Conservation (phyloP, 2,329 filamentous ascomycete genomes). For the Endothia cerciana region DNA sequence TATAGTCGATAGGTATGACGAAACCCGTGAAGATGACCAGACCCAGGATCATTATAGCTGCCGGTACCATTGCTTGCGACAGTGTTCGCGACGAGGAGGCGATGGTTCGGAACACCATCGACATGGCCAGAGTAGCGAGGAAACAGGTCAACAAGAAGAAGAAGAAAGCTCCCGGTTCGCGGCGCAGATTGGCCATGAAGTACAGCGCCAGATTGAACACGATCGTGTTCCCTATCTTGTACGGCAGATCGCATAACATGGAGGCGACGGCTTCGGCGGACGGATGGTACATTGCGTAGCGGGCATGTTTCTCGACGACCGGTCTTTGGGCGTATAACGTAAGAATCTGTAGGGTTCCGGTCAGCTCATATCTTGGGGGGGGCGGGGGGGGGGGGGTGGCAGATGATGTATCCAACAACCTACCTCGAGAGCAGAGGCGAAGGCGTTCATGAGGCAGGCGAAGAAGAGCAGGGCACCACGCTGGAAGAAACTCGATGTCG, state of each 20-base stretch:
- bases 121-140: constrained; percentile 75
- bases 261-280: constrained; percentile 86
- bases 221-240: constrained; percentile 75
- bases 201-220: constrained; percentile 81
- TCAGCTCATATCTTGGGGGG: background rate
- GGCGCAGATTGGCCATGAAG: constrained; percentile 82
- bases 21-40: constrained; percentile 75
- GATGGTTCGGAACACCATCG: constrained; percentile 83
- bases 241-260: constrained; percentile 84
- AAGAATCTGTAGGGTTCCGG: constrained; percentile 63
- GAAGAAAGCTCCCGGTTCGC: constrained; percentile 79
- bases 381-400: background rate
- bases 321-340: constrained; percentile 86
- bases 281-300: constrained; percentile 88
- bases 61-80: constrained; percentile 65
- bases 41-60: constrained; percentile 64
- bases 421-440: constrained; percentile 76
- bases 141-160: constrained; percentile 82
- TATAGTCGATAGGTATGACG: constrained; percentile 67
- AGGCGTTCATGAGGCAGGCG: constrained; percentile 83
- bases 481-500: constrained; percentile 75
- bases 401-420: background rate
- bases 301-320: constrained; percentile 87
- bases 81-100: constrained; percentile 75
- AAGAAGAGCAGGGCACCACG: constrained; percentile 86